phyloP scores from a whole-genome alignment of 345 rosid species.

The Barbarea vulgaris region DNA sequence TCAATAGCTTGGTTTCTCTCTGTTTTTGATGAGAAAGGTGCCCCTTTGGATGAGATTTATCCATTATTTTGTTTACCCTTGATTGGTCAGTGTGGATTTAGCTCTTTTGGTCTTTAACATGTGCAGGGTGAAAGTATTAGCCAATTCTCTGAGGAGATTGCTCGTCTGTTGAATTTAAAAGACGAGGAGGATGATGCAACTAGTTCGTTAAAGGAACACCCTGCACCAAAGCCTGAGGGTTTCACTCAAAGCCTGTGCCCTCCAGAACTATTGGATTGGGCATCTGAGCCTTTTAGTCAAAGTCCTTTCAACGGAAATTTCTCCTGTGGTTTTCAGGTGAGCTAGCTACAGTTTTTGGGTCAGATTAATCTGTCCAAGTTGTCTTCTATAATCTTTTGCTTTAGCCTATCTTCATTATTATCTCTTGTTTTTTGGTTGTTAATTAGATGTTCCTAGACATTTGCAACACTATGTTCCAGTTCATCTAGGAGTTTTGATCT shows the following conservation, averaged over 20 bases:
- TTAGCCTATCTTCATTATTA: background rate
- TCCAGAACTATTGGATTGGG: conserved; percentile 45
- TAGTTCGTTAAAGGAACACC: conserved; percentile 54
- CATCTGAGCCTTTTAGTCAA: conserved; percentile 48
- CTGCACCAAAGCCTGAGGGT: conserved; percentile 48
- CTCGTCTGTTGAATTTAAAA: conserved; percentile 52
- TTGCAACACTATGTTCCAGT: conserved; percentile 1
- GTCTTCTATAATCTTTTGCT: background rate
- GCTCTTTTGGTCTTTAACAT: conserved; percentile 2
- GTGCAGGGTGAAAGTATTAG: conserved; percentile 68
- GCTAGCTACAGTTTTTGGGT: conserved; percentile 23
- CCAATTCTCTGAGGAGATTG: conserved; percentile 61
- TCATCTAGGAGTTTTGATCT: background rate
- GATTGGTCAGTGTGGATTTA: background rate
- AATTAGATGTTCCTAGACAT: background rate
- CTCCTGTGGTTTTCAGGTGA: conserved; percentile 49
- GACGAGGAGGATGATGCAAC: conserved; percentile 87
- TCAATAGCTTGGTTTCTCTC: conserved; percentile 13
- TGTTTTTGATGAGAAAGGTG: background rate
- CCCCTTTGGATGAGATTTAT: background rate
- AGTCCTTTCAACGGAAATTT: conserved; percentile 30
- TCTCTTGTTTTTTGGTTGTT: conserved; percentile 17
- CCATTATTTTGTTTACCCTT: background rate
- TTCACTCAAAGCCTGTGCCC: conserved; percentile 42
- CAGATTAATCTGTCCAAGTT: background rate